These are phyloP conservation scores for Mycena vulgaris DNA, from an alignment of 768 basidiomycete species.

Conservation along the genomic window DNA sequence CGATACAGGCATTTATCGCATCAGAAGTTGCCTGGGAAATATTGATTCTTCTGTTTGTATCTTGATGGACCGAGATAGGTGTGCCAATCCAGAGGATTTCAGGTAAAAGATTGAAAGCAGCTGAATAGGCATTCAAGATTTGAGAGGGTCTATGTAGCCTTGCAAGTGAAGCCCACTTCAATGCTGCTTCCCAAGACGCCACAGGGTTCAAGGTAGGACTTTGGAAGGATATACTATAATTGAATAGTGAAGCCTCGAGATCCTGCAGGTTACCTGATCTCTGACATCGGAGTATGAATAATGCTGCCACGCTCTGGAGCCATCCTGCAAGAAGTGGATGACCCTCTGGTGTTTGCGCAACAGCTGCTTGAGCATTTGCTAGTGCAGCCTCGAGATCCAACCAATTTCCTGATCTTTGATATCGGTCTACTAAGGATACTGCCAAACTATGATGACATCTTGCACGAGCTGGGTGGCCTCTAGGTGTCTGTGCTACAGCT, in stretches of 20 bases:
- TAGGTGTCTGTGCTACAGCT: slow-evolving; percentile 26
- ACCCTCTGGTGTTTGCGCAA: background rate
- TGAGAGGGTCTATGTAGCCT: background rate
- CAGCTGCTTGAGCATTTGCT: slow-evolving; percentile 20
- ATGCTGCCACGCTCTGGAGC: background rate
- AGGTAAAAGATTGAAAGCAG: slow-evolving; percentile 3
- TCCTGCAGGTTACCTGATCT: no score
- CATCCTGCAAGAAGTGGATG: background rate
- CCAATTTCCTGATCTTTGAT: slow-evolving; percentile 10
- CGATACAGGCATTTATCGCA: background rate
- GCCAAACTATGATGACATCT: slow-evolving; percentile 23
- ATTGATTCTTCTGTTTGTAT: background rate
- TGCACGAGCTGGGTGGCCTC: no score
- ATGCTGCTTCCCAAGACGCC: background rate
- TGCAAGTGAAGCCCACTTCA: slow-evolving; percentile 5
- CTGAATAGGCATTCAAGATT: background rate
- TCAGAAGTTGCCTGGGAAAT: background rate
- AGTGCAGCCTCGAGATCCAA: slow-evolving; percentile 41
- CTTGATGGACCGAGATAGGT: background rate
- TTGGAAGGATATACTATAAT: slow-evolving; percentile 17
- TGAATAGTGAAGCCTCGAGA: no score
- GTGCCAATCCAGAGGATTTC: slow-evolving; percentile 1
- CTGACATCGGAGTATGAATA: background rate
- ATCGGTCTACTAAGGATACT: slow-evolving; percentile 6
- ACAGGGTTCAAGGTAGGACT: background rate